Evolutionary conservation across 768 basidiomycete genomes (phyloP), one percentile per base, ranked within the genome.

Genomic region (Dictyophora rubrovolvata): DNA sequence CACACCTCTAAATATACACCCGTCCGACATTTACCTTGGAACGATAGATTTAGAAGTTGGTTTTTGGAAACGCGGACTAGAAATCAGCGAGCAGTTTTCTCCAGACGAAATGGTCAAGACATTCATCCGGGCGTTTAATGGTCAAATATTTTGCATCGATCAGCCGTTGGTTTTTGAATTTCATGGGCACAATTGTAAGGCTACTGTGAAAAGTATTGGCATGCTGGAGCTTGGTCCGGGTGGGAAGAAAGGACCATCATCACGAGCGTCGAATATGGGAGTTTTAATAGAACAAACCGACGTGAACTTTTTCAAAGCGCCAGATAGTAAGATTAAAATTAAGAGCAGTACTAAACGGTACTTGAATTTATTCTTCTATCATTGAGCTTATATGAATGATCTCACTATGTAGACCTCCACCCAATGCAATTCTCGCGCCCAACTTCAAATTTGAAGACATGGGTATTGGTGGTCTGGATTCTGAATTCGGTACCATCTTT

Each of bases 361-460:
- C 63, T 34, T 48, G 11, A 53, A 21, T 16, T 61, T 36, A 48
- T 14, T 6, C 28, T 42, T 36, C 54, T 5, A 54, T 20, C 65
- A n/a, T 65, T 62, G n/a, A 9, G 7, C 28, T 42, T 36, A 56
- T 5, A 54, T 20, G 65, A n/a, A 65, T 62, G n/a, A 9, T 1
- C 20, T 35, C 18, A n/a, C 53, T 7, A 22, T 52, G 3, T 52
- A 94, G 92, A 65, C 83, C 90, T 0, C 85, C 93, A 5, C 84
- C 93, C 7, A 98, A 97, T 69, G 93, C 96, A 0, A 95, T 99
- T 64, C 80, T 99, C 10, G 86, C 93, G 0, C 93, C 96, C 1
- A 97, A 97, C 72, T 99, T 99, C 82, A 98, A 96, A 72, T 99
- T 99, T 62, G 90, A 95, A 67, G 96, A 99, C 70, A 98, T 99